Evolutionary conservation across 169 alveolate genomes (phyloP), one percentile per base, ranked within the genome.

Genomic region (Theileria equi): DNA sequence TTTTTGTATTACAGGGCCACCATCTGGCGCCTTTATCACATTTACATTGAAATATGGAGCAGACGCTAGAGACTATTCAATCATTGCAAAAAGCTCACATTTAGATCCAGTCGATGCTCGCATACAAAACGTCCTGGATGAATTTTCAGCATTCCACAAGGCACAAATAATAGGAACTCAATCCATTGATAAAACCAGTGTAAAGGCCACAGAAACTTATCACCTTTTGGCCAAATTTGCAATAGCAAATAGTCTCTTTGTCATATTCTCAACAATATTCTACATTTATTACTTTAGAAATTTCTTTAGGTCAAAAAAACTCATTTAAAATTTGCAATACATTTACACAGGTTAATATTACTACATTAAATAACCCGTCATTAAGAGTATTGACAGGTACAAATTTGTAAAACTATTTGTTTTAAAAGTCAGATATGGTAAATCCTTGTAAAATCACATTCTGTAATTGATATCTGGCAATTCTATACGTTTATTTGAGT

Each of bases 21-120:
- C 38, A n/a, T 31, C 53, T 8, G 81, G 63, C 25, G 41, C 17
- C 21, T 44, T 49, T 36, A 64, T 67, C 5, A 62, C 38, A 19
- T 38, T 77, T 10, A 10, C 86, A 11, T 17, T 66, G 31, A 77
- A 77, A 31, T 59, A 63, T 25, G 86, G 86, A 2, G 77, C 86
- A 6, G 86, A 77, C 26, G 86, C 86, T 0, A 36, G 86, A 35
- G 86, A 77, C 59, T 77, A 77, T 58, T 66, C 81, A 13, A 77
- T 77, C 32, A 65, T 77, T 48, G 86, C 86, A 21, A 77, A 77
- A 48, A 77, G 81, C 36, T 21, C 81, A 2, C 86, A 77, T 40
- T 36, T 77, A 17, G 80, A 65, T 35, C 81, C 86, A 4, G 81
- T 67, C 31, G 86, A 77, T n/a, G 74, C 76, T 2, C 59, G 63